phyloP scores from a whole-genome alignment of 441 rosid genomes.

The Euphorbia corollata region DNA sequence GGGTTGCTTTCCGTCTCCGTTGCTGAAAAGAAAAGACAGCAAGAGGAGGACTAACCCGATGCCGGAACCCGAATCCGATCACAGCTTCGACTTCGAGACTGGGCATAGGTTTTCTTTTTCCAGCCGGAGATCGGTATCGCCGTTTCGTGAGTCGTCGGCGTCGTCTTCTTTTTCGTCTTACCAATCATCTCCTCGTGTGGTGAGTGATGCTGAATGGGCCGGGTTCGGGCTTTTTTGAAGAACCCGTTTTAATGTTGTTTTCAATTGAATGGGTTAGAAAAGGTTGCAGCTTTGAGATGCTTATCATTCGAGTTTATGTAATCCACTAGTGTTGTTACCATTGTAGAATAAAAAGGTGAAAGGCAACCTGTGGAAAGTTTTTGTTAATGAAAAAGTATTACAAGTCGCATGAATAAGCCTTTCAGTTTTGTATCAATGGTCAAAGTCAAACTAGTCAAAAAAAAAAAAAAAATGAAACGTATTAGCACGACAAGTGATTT shows the following conservation, averaged over 20 bases:
- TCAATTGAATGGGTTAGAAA: background rate
- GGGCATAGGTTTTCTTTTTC: conserved; percentile 50
- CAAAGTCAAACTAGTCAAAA: no score
- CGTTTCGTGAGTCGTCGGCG: conserved; percentile 44
- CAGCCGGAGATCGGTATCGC: conserved; percentile 48
- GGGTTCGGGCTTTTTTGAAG: conserved; percentile 59
- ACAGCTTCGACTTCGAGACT: conserved; percentile 38
- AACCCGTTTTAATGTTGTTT: background rate
- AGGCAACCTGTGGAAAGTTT: conserved; percentile 10
- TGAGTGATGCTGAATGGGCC: conserved; percentile 56
- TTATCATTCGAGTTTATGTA: background rate
- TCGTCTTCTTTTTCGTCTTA: conserved; percentile 56
- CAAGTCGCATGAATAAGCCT: no score
- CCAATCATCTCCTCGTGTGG: conserved; percentile 49
- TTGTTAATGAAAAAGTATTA: no score
- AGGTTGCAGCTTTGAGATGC: background rate
- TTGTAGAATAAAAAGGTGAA: background rate
- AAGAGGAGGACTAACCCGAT: conserved; percentile 27
- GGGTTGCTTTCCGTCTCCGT: conserved; percentile 67
- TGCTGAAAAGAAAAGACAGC: conserved; percentile 34
- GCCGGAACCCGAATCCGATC: conserved; percentile 25
- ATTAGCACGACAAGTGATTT: no score
- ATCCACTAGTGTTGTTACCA: conserved; percentile 13
- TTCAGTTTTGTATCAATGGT: no score
- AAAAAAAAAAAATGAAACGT: no score